Conservation (phyloP, 306 rosid genomes). For the Acacia acuminata region DNA sequence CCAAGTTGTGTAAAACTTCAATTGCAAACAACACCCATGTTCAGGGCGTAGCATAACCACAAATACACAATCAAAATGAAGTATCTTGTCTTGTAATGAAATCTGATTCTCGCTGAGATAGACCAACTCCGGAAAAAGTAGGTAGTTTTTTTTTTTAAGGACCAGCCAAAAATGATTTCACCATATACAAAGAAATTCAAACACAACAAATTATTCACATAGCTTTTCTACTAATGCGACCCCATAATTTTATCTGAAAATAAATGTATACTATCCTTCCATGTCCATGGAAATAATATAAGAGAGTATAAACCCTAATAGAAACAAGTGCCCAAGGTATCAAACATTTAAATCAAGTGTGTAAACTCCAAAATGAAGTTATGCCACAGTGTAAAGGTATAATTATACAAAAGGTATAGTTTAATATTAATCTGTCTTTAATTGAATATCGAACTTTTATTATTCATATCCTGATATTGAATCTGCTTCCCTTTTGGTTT, state of each 20-base stretch:
- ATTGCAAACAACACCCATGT: conserved; percentile 4
- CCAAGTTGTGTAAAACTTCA: not conserved
- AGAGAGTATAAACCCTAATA: too few relatives aligned
- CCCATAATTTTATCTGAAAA: not conserved
- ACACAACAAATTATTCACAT: not conserved
- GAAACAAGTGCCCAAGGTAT: not conserved
- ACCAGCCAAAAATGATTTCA: conserved; percentile 3
- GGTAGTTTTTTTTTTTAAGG: not conserved
- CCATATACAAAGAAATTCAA: not conserved
- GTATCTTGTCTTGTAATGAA: not conserved
- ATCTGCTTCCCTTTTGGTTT: too few relatives aligned
- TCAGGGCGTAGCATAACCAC: not conserved
- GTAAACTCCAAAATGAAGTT: too few relatives aligned
- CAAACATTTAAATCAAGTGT: too few relatives aligned
- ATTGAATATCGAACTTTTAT: too few relatives aligned
- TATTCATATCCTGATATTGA: too few relatives aligned
- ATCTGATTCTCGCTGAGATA: not conserved
- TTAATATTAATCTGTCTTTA: too few relatives aligned
- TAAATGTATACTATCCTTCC: not conserved
- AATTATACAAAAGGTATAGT: too few relatives aligned
- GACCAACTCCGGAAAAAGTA: not conserved
- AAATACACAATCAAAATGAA: not conserved
- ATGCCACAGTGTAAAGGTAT: too few relatives aligned
- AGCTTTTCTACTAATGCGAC: not conserved
- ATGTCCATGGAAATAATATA: not conserved